Evolutionary conservation across 768 basidiomycete species (phyloP), one percentile per base, ranked within the genome.

Genomic region (Russula lepida): DNA sequence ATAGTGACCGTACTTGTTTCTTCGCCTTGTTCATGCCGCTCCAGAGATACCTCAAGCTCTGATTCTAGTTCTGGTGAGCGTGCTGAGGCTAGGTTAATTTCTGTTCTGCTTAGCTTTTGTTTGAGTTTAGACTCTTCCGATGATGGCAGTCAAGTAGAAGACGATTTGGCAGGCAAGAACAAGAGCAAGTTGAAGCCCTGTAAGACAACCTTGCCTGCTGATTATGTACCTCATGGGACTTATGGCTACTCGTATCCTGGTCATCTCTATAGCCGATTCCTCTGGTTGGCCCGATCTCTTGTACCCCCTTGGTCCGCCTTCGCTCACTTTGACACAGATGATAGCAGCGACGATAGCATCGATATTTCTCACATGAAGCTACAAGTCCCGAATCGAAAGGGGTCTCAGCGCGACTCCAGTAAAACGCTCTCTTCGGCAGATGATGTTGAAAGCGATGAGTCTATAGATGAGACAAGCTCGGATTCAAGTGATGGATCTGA

Each of bases 61-160:
- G 64, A 68, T 25, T 66, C 67, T 30, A 67, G 66, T 25, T 65
- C 64, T 57, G 59, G 46, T 64, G 49, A 32, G 56, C 4, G 21
- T n/a, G 33, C 19, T 28, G 6, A 27, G 7, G 12, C 28, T 28
- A 27, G 19, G n/a, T 21, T 48, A 61, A 59, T 68, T 23, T 65
- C 12, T 15, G 2, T n/a, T 37, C 19, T 21, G n/a, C 44, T 28
- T 27, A 51, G 4, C 39, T 15, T n/a, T 46, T 32, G 44, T 21
- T 17, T 44, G n/a, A 8, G 28, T 30, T 44, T 25, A 60, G 60
- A 59, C 30, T 69, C 71, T n/a, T 66, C 71, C 37, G 64, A 62
- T 43, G 57, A 58, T 9, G 48, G 58, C 33, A 41, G 37, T 47
- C 46, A 44, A 37, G 55, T 51, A 23, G 50, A 53, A 33, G 21